phyloP scores from a whole-genome alignment of 768 basidiomycete species.

The Suillus sp. region DNA sequence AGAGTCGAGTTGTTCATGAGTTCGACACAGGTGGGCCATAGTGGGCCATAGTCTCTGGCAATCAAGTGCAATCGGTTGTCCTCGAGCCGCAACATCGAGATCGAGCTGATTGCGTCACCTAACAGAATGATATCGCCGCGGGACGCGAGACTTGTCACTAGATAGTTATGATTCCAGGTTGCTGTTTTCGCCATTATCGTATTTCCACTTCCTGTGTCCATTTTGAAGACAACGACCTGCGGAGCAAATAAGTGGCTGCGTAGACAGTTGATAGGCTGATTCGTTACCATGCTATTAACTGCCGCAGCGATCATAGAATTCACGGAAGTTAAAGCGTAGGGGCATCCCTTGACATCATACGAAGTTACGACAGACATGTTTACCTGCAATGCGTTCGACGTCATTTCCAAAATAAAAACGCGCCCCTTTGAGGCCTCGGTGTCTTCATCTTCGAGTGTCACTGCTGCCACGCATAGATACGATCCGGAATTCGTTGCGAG shows the following conservation, averaged over 20 bases:
- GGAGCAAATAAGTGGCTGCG: slow-evolving; percentile 4
- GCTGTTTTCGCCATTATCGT: slow-evolving; percentile 41
- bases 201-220: slow-evolving; percentile 39
- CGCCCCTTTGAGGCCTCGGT: slow-evolving; percentile 58
- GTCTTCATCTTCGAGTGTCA: slow-evolving; percentile 43
- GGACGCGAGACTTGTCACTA: slow-evolving; percentile 66
- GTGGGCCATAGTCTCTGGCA: slow-evolving; percentile 73
- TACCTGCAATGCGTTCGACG: slow-evolving; percentile 26
- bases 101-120: slow-evolving; percentile 82
- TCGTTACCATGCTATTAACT: slow-evolving; percentile 73
- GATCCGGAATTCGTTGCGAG: slow-evolving; percentile 35
- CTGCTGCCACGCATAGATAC: slow-evolving; percentile 55
- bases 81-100: slow-evolving; percentile 63
- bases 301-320: slow-evolving; percentile 62
- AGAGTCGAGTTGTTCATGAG: slow-evolving; percentile 54
- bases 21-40: slow-evolving; percentile 74
- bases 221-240: slow-evolving; percentile 51
- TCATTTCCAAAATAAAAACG: slow-evolving; percentile 56
- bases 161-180: slow-evolving; percentile 82
- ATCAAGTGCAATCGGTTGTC: slow-evolving; percentile 50
- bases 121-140: slow-evolving; percentile 58
- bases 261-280: not conserved
- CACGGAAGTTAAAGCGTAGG: slow-evolving; percentile 60
- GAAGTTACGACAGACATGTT: slow-evolving; percentile 42
- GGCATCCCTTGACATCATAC: slow-evolving; percentile 58